Percentiles rank a stretch among this genome's conserved stretches.
Evolutionary conservation across 2,329 filamentous ascomycete genomes (phyloP).

Genomic region (Chrysoporthe deuterocubensis): DNA sequence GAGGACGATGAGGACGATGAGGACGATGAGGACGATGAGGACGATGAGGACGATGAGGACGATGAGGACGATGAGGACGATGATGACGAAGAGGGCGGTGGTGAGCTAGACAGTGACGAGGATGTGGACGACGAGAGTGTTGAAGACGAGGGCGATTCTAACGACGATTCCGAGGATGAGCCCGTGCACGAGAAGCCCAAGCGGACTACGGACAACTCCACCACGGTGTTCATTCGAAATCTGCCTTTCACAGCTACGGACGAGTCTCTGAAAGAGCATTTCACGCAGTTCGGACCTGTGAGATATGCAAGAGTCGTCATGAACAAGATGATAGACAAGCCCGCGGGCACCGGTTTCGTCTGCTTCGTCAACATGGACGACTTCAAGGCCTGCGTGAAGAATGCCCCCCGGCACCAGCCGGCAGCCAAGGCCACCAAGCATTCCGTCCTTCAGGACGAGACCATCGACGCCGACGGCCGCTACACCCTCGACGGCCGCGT

Average conservation of each 20-base stretch:
- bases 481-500: conserved; percentile 93
- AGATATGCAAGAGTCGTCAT: conserved; percentile 91
- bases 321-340: conserved; percentile 81
- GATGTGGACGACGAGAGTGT: conserved; percentile 49
- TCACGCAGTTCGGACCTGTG: conserved; percentile 83
- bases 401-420: conserved; percentile 66
- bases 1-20: conserved; percentile 43
- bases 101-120: conserved; percentile 45
- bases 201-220: conserved; percentile 64
- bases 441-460: conserved; percentile 87
- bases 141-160: conserved; percentile 50
- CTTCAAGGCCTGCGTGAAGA: conserved; percentile 74
- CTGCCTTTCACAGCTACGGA: conserved; percentile 88
- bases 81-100: conserved; percentile 41
- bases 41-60: conserved; percentile 50
- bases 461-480: conserved; percentile 76
- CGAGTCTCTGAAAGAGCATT: conserved; percentile 81
- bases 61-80: conserved; percentile 45
- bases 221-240: conserved; percentile 91
- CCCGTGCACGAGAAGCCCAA: conserved; percentile 43
- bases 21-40: conserved; percentile 44
- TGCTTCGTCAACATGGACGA: conserved; percentile 84
- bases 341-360: conserved; percentile 92
- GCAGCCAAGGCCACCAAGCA: conserved; percentile 60
- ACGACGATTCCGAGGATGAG: conserved; percentile 35